Base-by-base conservation (phyloP, 2,329 filamentous ascomycete genomes). In the Fusarium sp. region DNA sequence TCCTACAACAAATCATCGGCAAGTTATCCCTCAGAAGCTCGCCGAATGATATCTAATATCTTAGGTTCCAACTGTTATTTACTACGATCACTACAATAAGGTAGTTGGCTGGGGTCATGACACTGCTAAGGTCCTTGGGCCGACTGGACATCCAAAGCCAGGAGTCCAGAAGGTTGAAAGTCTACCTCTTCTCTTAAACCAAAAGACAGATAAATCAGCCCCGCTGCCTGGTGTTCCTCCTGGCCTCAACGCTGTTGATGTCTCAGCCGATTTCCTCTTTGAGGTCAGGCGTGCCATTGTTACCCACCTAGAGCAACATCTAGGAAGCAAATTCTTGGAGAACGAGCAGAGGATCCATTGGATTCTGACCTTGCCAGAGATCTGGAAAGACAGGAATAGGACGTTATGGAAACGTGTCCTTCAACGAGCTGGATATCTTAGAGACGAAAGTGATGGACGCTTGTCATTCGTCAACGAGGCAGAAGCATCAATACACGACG, bases 161-260 rank as follows among this genome's bases (percentile, higher is more conserved):
- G 27, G 46, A 8, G 15, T 49, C 21, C 46, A 23, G 8, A 49
- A 31, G 16, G 21, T 49, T 23, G 4, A 3, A 33, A 4, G 21
- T 23, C 29, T 49, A 0, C 29, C 46, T 33, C 21, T 49, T 5
- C 7, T 49, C 15, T 49, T 31, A 16, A 2, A 0, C 5, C 4
- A 14, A 18, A 16, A 18, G 16, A 14, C 5, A 18, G 21, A 19
- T 14, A 5, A 18, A 7, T 49, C 5, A 5, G 14, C 7, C 19
- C 21, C 15, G 8, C 15, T 3, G 0, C 21, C 15, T 2, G 25
- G 6, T 0, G 4, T 29, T 18, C 27, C 45, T 10, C 45, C 21
- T 2, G 27, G 27, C 21, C 27, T 49, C 7, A 49, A 5, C 8
- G 46, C 27, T 23, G 15, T 23, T 10, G 29, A 49, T 23, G 11